Evolutionary conservation across 202 grass and related monocot genomes (phyloP).

Genomic region (Musa balbisiana): DNA sequence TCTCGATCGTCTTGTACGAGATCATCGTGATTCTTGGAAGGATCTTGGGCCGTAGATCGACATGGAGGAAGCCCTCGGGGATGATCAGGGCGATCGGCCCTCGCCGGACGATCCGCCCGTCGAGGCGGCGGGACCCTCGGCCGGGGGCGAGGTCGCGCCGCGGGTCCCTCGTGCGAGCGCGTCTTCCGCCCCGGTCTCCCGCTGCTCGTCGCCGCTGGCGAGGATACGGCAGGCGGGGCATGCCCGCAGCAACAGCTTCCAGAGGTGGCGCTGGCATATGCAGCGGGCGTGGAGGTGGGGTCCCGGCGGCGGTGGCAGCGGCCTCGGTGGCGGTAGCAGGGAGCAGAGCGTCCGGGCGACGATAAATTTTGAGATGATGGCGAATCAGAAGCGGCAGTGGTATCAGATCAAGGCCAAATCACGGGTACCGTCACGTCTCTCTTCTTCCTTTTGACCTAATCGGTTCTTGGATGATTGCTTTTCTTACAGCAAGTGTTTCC

Average conservation of each 20-base stretch:
- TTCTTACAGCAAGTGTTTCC: not conserved
- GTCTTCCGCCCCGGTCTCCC: not conserved
- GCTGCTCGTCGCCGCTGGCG: slow-evolving; percentile 22
- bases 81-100: slow-evolving; percentile 16
- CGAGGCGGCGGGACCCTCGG: not conserved
- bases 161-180: not conserved
- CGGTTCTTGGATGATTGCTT: not conserved
- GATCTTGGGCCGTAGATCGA: not conserved
- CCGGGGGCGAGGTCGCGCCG: not conserved
- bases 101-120: slow-evolving; percentile 10
- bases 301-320: slow-evolving; percentile 31
- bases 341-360: slow-evolving; percentile 49
- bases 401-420: slow-evolving; percentile 73
- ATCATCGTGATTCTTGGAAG: not conserved
- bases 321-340: slow-evolving; percentile 30
- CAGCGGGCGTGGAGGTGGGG: slow-evolving; percentile 91
- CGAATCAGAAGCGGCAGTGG: slow-evolving; percentile 94
- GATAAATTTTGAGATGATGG: slow-evolving; percentile 82
- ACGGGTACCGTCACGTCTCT: slow-evolving; percentile 31
- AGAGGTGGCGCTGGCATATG: slow-evolving; percentile 79
- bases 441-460: not conserved
- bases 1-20: not conserved
- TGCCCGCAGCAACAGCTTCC: slow-evolving; percentile 74
- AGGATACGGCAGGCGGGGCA: slow-evolving; percentile 44
- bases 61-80: not conserved